phyloP scores from a whole-genome alignment of 192 early-diverging fungal genomes.

The Chytriomyces sp. region DNA sequence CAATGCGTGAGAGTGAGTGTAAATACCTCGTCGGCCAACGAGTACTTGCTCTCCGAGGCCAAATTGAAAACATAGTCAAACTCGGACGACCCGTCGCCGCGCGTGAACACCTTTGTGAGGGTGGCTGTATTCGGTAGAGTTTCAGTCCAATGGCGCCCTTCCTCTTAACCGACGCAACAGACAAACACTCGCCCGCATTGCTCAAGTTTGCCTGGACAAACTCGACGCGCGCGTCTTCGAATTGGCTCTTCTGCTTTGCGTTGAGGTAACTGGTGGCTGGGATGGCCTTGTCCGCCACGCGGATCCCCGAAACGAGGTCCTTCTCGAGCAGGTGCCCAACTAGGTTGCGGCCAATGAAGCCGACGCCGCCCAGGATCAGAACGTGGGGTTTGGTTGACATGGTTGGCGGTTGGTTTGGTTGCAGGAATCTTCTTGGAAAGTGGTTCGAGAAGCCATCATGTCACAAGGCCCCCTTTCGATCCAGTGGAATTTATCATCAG shows the following conservation, averaged over 20 bases:
- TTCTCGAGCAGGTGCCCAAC: slow-evolving; percentile 70
- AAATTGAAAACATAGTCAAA: slow-evolving; percentile 96
- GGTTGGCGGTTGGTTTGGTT: neutral
- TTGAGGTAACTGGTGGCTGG: slow-evolving; percentile 79
- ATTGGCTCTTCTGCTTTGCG: slow-evolving; percentile 62
- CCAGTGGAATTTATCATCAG: too few species aligned
- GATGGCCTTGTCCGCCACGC: slow-evolving; percentile 81
- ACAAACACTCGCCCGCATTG: slow-evolving; percentile 60
- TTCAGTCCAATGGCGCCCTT: too few species aligned
- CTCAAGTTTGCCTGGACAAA: slow-evolving; percentile 79
- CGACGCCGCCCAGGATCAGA: slow-evolving; percentile 80
- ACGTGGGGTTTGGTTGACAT: slow-evolving; percentile 41
- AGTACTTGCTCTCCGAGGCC: slow-evolving; percentile 94
- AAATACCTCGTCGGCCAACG: slow-evolving; percentile 74
- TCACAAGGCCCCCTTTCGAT: too few species aligned
- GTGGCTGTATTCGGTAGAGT: slow-evolving; percentile 54
- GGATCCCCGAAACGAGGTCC: slow-evolving; percentile 61
- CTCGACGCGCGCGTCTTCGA: slow-evolving; percentile 69
- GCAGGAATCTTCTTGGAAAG: too few species aligned
- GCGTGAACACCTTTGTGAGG: slow-evolving; percentile 71
- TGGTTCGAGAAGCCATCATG: too few species aligned
- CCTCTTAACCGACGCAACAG: neutral
- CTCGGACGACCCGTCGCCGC: slow-evolving; percentile 58
- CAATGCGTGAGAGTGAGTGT: neutral
- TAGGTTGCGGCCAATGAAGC: slow-evolving; percentile 83